A percentile compares a stretch with the other conserved stretches of the same genome.
Evolutionary conservation across 2,329 filamentous ascomycete species (phyloP).

Genomic region (Botryosphaeria agaves): DNA sequence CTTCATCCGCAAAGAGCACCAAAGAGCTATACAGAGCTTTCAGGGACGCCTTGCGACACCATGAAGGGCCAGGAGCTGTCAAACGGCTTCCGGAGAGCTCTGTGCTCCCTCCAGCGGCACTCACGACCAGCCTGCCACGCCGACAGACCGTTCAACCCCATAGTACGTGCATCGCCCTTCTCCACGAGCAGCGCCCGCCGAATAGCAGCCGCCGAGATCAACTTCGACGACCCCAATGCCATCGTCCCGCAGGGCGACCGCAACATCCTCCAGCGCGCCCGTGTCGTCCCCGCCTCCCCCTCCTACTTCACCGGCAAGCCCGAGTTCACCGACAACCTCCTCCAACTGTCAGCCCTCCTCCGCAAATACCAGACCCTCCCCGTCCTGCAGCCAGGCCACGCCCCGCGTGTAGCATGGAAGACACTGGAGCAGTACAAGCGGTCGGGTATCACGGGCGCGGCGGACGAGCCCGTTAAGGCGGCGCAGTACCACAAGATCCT

Average conservation of each 20-base stretch:
- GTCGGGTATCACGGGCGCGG: no score
- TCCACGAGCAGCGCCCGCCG: no score
- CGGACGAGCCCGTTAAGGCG: slow-evolving; percentile 56
- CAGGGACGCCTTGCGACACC: no score
- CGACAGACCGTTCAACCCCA: no score
- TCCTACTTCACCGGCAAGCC: slow-evolving; percentile 91
- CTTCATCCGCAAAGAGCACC: no score
- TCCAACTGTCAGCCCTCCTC: slow-evolving; percentile 54
- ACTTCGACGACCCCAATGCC: background rate
- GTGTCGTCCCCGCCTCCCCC: slow-evolving; percentile 65
- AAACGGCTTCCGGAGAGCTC: slow-evolving; percentile 12
- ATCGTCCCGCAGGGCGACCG: no score
- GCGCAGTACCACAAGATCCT: slow-evolving; percentile 67
- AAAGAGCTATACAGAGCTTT: no score
- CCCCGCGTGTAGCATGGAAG: slow-evolving; percentile 64
- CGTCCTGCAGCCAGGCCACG: slow-evolving; percentile 43
- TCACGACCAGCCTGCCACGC: slow-evolving; percentile 9
- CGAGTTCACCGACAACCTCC: slow-evolving; percentile 68
- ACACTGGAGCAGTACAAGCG: slow-evolving; percentile 60
- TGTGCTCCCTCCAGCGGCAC: slow-evolving; percentile 9
- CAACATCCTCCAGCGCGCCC: slow-evolving; percentile 28
- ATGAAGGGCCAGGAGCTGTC: slow-evolving; percentile 8
- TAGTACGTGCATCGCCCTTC: no score
- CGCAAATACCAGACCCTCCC: slow-evolving; percentile 61
- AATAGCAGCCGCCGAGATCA: slow-evolving; percentile 1